phyloP scores from a whole-genome alignment of 192 early-diverging fungal genomes.

The Phlyctochytrium arcticum region DNA sequence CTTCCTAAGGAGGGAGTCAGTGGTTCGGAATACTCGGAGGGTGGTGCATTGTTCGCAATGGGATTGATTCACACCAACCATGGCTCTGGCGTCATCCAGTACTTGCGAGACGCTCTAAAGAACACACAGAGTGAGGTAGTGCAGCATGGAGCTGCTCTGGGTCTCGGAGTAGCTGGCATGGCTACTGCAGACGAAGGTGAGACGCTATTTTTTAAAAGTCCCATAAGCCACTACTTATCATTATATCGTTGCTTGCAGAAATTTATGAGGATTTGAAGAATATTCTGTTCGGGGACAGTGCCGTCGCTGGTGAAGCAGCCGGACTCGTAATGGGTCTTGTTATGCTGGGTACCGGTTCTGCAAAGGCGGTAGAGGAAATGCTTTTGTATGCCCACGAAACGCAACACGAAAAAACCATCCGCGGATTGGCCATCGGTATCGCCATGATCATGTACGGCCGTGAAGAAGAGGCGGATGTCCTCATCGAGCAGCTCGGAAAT shows the following conservation, averaged over 20 bases:
- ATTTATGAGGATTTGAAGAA: constrained; percentile 85
- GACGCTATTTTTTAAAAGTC: neutral
- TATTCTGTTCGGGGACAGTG: constrained; percentile 88
- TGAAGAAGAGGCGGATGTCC: constrained; percentile 89
- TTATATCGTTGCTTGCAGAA: constrained; percentile 30
- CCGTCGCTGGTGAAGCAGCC: constrained; percentile 96
- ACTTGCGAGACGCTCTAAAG: constrained; percentile 77
- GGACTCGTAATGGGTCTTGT: constrained; percentile 95
- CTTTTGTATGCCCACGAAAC: constrained; percentile 97
- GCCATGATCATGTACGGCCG: constrained; percentile 95
- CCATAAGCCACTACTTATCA: neutral
- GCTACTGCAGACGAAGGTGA: constrained; percentile 81
- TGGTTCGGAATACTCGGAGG: constrained; percentile 88
- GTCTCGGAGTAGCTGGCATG: constrained; percentile 95
- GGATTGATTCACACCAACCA: constrained; percentile 98
- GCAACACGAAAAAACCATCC: constrained; percentile 99
- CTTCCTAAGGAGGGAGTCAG: constrained; percentile 88
- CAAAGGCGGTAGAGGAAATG: constrained; percentile 87
- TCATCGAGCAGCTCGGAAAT: constrained; percentile 76
- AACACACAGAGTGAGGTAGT: constrained; percentile 80
- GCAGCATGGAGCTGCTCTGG: constrained; percentile 95
- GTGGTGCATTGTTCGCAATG: constrained; percentile 94
- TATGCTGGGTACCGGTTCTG: constrained; percentile 88
- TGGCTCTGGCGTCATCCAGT: constrained; percentile 74
- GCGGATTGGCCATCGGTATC: constrained; percentile 90